Base-by-base conservation (phyloP, 805 yeast genomes). In the Kregervanrija fluxuum region DNA sequence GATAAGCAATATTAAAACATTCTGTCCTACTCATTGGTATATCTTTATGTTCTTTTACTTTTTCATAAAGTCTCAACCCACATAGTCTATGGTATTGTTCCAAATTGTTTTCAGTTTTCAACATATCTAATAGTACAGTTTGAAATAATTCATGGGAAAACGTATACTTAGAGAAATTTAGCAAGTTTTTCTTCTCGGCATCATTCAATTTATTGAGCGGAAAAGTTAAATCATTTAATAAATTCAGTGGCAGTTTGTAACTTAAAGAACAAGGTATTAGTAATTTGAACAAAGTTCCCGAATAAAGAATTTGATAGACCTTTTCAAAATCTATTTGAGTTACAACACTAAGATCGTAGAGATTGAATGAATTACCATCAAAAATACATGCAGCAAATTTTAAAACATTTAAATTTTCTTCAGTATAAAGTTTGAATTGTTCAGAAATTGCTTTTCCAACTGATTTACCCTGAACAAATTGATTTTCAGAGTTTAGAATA, bases 211-310 rank as follows among this genome's bases (percentile, higher is more conserved):
- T 11, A 12, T 28, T 30, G 5, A 47, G 11, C 11, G 43, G 35
- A 30, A 28, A 46, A 11, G 5, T 22, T 3, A 38, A 33, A 11
- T 61, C 65, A 33, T 61, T 56, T 1, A 68, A 62, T 8, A 61
- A 54, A 12, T 69, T 69, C 45, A 73, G 70, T 8, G 80, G 79
- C 16, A 73, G 56, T 49, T 75, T 75, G 53, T 73, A 73, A 48
- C 66, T 68, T 2, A 70, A 57, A 22, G 70, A 66, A 11, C 65
- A 54, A 1, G 78, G 75, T 2, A 51, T 48, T 5, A 75, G 52
- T 3, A 73, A 35, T 12, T 59, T 54, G 11, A 57, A 40, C 28
- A 66, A 63, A 11, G 67, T 51, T 13, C 70, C 67, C 34, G 61
- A 53, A 22, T 60, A 63, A 5, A 74, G 42, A 11, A 67, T 55